A percentile compares a stretch with the other conserved stretches of the same genome.
phyloP scores from a whole-genome alignment of 1,284 basidiomycete genomes.

The Ustilago xerochloae region DNA sequence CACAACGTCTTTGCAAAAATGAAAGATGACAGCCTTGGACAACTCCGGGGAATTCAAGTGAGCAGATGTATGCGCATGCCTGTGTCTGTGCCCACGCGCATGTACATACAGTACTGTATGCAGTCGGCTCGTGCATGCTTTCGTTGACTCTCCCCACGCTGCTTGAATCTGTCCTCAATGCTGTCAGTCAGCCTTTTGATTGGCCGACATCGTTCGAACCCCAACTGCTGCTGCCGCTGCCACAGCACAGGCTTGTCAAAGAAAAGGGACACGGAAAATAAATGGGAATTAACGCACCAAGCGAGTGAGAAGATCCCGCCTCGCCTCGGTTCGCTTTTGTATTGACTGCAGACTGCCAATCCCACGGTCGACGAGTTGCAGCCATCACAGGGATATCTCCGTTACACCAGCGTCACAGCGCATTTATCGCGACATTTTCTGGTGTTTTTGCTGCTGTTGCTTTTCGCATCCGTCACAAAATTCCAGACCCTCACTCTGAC shows the following conservation, averaged over 20 bases:
- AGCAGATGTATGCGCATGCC: conserved; percentile 10
- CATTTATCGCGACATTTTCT: background rate
- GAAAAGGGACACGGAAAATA: background rate
- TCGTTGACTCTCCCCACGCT: background rate
- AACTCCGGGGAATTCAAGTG: conserved; percentile 24
- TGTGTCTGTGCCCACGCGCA: conserved; percentile 18
- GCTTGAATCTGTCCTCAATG: too few relatives aligned
- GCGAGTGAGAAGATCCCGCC: background rate
- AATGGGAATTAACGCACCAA: background rate
- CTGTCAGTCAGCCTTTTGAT: background rate
- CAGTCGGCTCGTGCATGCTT: background rate
- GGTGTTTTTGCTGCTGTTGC: too few relatives aligned
- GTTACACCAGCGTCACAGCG: conserved; percentile 11
- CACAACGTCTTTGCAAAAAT: too few relatives aligned
- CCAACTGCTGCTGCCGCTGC: background rate
- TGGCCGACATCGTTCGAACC: background rate
- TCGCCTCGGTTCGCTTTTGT: background rate
- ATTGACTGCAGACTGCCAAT: conserved; percentile 4
- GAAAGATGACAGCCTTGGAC: too few relatives aligned
- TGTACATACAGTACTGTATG: background rate
- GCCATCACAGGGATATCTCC: background rate
- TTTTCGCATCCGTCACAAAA: conserved; percentile 5
- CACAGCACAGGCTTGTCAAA: too few relatives aligned
- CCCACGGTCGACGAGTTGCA: background rate
- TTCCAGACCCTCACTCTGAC: too few relatives aligned